Conservation (phyloP, 257 asterid genomes). For the Plantago elongata region DNA sequence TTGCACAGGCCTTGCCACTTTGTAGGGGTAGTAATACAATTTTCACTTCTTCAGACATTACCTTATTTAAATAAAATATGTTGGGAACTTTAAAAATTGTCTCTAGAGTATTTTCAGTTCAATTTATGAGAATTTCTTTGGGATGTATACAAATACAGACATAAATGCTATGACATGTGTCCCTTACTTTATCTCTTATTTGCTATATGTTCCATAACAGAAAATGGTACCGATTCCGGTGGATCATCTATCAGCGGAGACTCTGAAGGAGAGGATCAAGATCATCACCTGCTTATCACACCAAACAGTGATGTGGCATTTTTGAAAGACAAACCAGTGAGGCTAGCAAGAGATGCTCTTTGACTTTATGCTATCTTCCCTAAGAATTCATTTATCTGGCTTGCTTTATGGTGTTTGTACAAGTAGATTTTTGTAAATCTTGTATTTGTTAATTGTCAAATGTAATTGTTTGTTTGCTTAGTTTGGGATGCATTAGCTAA, state of each 20-base stretch:
- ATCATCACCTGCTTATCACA: conserved; percentile 61
- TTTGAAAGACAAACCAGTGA: conserved; percentile 73
- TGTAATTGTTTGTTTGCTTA: conserved; percentile 18
- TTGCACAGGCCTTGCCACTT: neutral
- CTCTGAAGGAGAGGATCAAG: conserved; percentile 53
- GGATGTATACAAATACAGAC: neutral
- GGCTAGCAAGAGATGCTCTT: conserved; percentile 61
- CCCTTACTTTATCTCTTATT: conserved; percentile 1
- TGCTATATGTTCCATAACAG: conserved; percentile 25
- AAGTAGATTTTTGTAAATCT: conserved; percentile 18
- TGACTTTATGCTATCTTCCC: conserved; percentile 25
- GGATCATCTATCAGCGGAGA: conserved; percentile 43
- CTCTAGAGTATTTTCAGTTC: neutral
- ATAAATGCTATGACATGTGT: neutral
- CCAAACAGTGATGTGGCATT: conserved; percentile 63
- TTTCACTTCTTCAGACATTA: neutral
- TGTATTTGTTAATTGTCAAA: conserved; percentile 17
- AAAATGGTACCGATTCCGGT: conserved; percentile 44
- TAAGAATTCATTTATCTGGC: neutral
- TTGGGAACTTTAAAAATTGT: neutral
- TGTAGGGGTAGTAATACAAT: neutral
- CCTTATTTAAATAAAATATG: neutral
- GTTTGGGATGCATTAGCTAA: neutral
- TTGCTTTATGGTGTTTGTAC: conserved; percentile 26
- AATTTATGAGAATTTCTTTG: neutral